These are phyloP conservation scores for Vanrija pseudolonga DNA, from an alignment of 1,284 basidiomycete species.

Conservation along the genomic window DNA sequence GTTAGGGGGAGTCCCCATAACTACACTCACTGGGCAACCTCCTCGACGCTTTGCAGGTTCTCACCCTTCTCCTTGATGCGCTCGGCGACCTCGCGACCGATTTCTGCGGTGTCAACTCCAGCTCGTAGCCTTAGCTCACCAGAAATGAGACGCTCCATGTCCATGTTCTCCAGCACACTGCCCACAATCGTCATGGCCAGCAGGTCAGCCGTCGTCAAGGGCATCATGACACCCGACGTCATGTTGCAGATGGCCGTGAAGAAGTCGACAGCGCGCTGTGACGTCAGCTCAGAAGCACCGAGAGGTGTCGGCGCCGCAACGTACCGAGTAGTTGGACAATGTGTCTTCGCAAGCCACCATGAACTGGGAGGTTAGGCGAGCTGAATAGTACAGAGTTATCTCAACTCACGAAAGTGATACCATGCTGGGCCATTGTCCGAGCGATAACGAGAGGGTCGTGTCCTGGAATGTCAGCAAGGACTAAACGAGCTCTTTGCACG, in stretches of 20 bases:
- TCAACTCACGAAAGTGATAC: constrained; percentile 75
- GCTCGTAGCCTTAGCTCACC: constrained; percentile 15
- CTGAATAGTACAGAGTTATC: background rate
- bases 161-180: constrained; percentile 94
- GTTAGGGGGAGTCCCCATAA: background rate
- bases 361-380: constrained; percentile 58
- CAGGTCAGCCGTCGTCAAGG: constrained; percentile 90
- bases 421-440: constrained; percentile 79
- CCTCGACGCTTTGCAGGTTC: constrained; percentile 84
- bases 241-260: constrained; percentile 88
- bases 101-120: constrained; percentile 55
- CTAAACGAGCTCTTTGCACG: constrained; percentile 3
- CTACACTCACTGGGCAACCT: constrained; percentile 65
- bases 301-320: constrained; percentile 29
- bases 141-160: constrained; percentile 89
- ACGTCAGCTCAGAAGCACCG: constrained; percentile 5
- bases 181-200: constrained; percentile 95
- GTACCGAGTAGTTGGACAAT: constrained; percentile 82
- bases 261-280: constrained; percentile 86
- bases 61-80: constrained; percentile 69
- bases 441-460: constrained; percentile 86
- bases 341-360: constrained; percentile 98
- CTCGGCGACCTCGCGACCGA: constrained; percentile 87
- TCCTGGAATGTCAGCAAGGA: constrained; percentile 45
- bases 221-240: constrained; percentile 91